Base-by-base conservation (phyloP, 163 green algal genomes). In the Scenedesmus sp. region DNA sequence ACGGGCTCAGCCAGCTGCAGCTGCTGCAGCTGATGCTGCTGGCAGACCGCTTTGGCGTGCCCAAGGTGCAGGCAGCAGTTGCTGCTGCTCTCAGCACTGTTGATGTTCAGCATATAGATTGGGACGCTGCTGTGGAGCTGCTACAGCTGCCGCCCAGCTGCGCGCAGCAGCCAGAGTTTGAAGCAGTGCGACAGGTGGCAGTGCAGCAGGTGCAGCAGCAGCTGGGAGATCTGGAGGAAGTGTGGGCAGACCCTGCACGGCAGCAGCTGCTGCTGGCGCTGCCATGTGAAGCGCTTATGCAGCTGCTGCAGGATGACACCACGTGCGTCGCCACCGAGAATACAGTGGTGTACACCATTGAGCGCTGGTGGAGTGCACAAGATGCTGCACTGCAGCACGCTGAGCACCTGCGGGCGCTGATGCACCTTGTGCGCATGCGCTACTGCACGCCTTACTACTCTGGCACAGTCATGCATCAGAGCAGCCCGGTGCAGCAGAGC, bases 11-110 rank as follows among this genome's bases (percentile, higher is more conserved):
- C 55, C 82, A 87, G 82, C 55, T 73, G 82, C 82, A 67, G 82
- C 56, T 87, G 52, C 82, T 87, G 82, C 82, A 87, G 82, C 7
- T 87, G 54, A 46, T 87, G 20, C 7, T 87, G 82, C 82, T 87
- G 54, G 82, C 82, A 20, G 82, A 87, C 82, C 54, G 82, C 55
- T 87, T 73, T 73, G 82, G 46, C 4, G 82, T 87, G 55, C 55
- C 56, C 82, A 87, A 87, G 82, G 82, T 87, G 56, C 16, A 15
- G n/a, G 82, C 54, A 46, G 82, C 82, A 23, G 82, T 67, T 4
- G 55, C 23, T 18, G 82, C 20, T 2, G 7, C 82, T 13, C 20
- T 87, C 12, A 23, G 12, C 20, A 34, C 26, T 13, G 81, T 60
- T 10, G 16, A 26, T 10, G 81, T 59, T 12, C 26, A 66, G 12